Percentiles rank a stretch among this genome's conserved stretches.
Evolutionary conservation across 805 yeast genomes (phyloP).

Genomic region (Cyberlindnera galapagoensis): DNA sequence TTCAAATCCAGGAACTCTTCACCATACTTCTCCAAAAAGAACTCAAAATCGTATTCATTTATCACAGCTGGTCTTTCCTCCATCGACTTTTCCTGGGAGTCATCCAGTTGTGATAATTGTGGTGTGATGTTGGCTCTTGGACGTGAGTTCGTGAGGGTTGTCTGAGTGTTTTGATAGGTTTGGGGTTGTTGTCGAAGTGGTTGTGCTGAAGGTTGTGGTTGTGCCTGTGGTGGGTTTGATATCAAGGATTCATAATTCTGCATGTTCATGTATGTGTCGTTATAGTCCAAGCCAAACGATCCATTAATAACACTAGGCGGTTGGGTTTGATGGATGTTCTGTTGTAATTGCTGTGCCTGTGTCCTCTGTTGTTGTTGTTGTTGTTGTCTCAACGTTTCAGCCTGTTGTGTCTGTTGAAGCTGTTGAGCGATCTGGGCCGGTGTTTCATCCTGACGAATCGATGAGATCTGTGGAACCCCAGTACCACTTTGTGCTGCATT

Average conservation of each 20-base stretch:
- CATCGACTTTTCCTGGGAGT: too few species aligned
- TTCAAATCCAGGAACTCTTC: constrained; percentile 6
- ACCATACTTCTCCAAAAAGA: constrained; percentile 10
- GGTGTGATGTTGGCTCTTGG: constrained; percentile 1
- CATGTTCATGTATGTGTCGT: constrained; percentile 4
- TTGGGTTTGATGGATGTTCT: too few species aligned
- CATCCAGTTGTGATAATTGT: not conserved
- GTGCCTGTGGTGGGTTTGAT: not conserved
- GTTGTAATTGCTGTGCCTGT: constrained; percentile 1
- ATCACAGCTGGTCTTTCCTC: too few species aligned
- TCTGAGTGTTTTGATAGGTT: not conserved
- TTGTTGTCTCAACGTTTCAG: constrained; percentile 1
- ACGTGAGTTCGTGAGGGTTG: constrained; percentile 1
- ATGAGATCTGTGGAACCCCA: too few species aligned
- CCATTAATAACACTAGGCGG: not conserved
- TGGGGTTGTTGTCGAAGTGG: not conserved
- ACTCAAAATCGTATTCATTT: constrained; percentile 12
- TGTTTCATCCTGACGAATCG: too few species aligned
- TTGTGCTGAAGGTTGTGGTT: not conserved
- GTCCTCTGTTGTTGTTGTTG: constrained; percentile 1
- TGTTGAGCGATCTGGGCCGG: too few species aligned
- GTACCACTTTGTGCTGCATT: too few species aligned
- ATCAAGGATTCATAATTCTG: constrained; percentile 4
- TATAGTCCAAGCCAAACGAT: constrained; percentile 2
- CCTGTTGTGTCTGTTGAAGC: not conserved